These are phyloP conservation scores for Pestalotiopsis sp. DNA, from an alignment of 2,329 filamentous ascomycete species.

Conservation along the genomic window DNA sequence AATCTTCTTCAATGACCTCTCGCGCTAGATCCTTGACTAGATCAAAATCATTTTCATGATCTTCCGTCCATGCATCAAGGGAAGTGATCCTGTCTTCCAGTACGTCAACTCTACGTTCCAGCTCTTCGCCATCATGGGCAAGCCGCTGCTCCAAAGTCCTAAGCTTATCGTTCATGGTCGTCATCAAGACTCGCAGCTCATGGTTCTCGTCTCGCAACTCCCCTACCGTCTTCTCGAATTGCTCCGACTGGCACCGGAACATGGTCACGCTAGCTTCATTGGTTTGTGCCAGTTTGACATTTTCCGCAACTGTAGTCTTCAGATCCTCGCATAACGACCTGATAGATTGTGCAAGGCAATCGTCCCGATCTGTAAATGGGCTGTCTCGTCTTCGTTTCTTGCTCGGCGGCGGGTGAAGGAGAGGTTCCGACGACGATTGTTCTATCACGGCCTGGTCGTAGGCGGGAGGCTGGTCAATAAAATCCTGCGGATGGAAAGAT, in stretches of 20 bases:
- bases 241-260: constrained; percentile 7
- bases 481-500: not conserved
- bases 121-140: constrained; percentile 1
- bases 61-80: constrained; percentile 10
- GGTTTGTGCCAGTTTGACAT: not conserved
- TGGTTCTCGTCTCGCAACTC: constrained; percentile 5
- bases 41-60: constrained; percentile 8
- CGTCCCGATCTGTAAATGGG: not conserved
- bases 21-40: constrained; percentile 9
- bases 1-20: constrained; percentile 10
- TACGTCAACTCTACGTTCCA: constrained; percentile 5
- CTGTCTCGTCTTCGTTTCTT: constrained; percentile 8
- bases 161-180: not conserved
- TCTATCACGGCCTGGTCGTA: constrained; percentile 9
- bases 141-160: constrained; percentile 7
- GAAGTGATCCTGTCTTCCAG: constrained; percentile 6
- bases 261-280: not conserved
- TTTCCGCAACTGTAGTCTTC: not conserved
- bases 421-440: not conserved
- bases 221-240: constrained; percentile 3
- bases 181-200: not conserved
- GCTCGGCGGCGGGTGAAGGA: constrained; percentile 1
- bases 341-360: not conserved
- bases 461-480: not conserved
- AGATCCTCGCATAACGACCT: not conserved